Evolutionary conservation across 495 filamentous ascomycete species (phyloP), one percentile per base, ranked within the genome.

Genomic region (Trichocladium antarcticum): DNA sequence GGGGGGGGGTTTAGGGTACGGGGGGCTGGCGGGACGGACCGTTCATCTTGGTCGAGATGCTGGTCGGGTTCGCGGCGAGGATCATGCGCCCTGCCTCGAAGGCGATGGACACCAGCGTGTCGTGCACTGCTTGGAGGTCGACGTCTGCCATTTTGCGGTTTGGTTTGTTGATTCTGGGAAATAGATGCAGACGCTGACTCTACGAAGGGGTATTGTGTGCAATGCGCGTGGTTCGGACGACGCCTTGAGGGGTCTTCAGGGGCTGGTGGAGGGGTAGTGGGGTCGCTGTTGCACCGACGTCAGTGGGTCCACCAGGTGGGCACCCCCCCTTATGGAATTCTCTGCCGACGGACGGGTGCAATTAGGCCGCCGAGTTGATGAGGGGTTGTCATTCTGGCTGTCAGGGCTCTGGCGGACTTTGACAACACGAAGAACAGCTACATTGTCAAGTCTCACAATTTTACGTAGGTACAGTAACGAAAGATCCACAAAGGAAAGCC

Each of bases 1-100:
- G 28, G 28, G 22, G n/a, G 49, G 15, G 39, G 43, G 10, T 32
- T 24, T 40, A 35, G 42, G 17, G 19, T 16, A 36, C 19, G n/a
- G 45, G 34, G 20, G 27, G 38, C 39, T 28, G 37, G 8, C 27
- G 5, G 10, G 5, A 29, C 12, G 12, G 5, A 92, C 87, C 89
- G 61, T 95, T 95, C 70, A 89, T 81, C 66, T 95, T 96, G 7
- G 79, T 73, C 28, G 68, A 73, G 24, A 74, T 70, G 34, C 75
- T 74, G 24, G 71, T 75, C 0, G 87, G 87, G 43, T 84, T 78
- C 45, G 89, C 89, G 45, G 74, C 71, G 37, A 78, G 73, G 57
- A 95, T 94, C 75, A 86, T 93, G 16, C 79, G 72, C 27, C 89
- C 90, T 28, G 89, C 90, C 58, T 82, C 74, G 44, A 75, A 67